Evolutionary conservation across 2,329 filamentous ascomycete species (phyloP), one percentile per base, ranked within the genome.

Genomic region (Whalleya microplaca): DNA sequence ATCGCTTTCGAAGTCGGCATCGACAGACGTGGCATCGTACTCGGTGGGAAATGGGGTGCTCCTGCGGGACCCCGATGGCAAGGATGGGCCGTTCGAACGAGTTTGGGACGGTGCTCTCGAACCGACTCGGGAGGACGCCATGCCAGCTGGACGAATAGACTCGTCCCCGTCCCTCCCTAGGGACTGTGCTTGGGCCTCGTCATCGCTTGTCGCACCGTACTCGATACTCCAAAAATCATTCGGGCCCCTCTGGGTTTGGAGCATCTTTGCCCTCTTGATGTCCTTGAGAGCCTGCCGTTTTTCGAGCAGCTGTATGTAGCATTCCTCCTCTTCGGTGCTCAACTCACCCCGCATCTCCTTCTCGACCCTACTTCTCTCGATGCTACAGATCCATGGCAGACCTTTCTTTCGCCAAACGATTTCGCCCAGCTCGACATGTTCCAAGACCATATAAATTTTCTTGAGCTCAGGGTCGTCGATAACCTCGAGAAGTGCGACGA

Each of bases 371-470:
- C 86, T 83, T 66, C 91, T 90, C 72, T 99, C 95, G 67, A 92
- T 88, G 29, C 87, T 80, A 66, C 91, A 91, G 62, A 98, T 90
- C 68, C 92, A 90, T 53, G 88, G 89, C 6, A 92, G 80, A 5
- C 92, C 94, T 75, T 93, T 92, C 72, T 90, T 94, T 52, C 95
- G 86, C 95, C 95, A 99, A 46, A 92, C 84, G 55, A 99, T 91
- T 75, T 99, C 95, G 49, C 95, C 94, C 41, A 94, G 84, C 71
- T 97, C 92, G 54, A 97, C 93, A 73, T 94, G 94, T 73, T 99
- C 95, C 43, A 99, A 83, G 19, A 98, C 91, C 77, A 99, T 94
- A 76, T 99, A 99, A 60, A 99, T 96, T 77, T 99, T 99, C 77
- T 96, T 95, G 56, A 92, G 86, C 68, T 92, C 91, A 1, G 94